phyloP scores from a whole-genome alignment of 768 basidiomycete species.

The Podaxis sp. region DNA sequence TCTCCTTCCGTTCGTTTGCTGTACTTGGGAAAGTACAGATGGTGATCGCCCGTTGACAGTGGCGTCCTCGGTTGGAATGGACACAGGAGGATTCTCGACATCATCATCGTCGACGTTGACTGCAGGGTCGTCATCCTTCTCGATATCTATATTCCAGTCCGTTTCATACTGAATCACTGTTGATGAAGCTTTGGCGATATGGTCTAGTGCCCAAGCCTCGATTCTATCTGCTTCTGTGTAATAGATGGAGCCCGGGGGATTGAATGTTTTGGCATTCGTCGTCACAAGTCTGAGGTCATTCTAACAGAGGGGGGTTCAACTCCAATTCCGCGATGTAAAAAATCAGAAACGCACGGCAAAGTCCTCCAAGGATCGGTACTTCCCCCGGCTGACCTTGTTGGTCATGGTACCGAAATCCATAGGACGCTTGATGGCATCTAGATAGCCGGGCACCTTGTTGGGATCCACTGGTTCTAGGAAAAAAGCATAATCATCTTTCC shows the following conservation, averaged over 20 bases:
- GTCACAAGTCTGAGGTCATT: slow-evolving; percentile 70
- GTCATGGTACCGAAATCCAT: slow-evolving; percentile 94
- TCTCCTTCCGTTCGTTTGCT: slow-evolving; percentile 33
- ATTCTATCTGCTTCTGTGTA: slow-evolving; percentile 69
- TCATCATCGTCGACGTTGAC: slow-evolving; percentile 38
- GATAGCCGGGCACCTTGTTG: slow-evolving; percentile 54
- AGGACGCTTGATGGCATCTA: slow-evolving; percentile 70
- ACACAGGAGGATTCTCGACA: slow-evolving; percentile 24
- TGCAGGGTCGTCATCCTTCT: slow-evolving; percentile 54
- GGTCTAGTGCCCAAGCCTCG: slow-evolving; percentile 67
- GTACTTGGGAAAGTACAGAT: slow-evolving; percentile 40
- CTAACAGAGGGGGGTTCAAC: slow-evolving; percentile 27
- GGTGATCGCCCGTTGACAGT: slow-evolving; percentile 37
- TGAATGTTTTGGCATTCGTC: slow-evolving; percentile 71
- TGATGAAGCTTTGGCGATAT: slow-evolving; percentile 63
- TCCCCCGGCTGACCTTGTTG: slow-evolving; percentile 68
- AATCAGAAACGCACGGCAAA: slow-evolving; percentile 53
- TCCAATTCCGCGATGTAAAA: slow-evolving; percentile 3
- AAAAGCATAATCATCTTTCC: slow-evolving; percentile 86
- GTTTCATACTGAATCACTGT: slow-evolving; percentile 81
- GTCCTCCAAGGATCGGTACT: slow-evolving; percentile 77
- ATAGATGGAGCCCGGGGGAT: slow-evolving; percentile 71
- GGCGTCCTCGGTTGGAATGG: slow-evolving; percentile 46
- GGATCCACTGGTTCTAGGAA: slow-evolving; percentile 68
- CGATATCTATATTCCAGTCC: slow-evolving; percentile 81